Evolutionary conservation across 2,329 filamentous ascomycete genomes (phyloP).

Genomic region (Metarhizium anisopliae): DNA sequence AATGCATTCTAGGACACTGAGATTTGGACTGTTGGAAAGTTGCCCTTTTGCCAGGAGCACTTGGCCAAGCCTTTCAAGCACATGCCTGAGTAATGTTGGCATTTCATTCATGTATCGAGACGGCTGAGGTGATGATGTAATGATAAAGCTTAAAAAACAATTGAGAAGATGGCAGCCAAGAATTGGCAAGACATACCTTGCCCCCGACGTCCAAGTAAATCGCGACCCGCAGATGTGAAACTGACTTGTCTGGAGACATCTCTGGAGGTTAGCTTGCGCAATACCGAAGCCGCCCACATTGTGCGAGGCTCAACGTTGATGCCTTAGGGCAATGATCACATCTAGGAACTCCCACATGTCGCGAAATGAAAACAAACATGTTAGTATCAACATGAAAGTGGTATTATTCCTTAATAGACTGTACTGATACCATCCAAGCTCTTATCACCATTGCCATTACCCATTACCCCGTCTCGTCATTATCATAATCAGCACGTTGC

Average conservation of each 20-base stretch:
- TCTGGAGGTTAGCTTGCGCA: no score
- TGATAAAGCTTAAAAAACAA: not conserved
- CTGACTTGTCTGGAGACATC: no score
- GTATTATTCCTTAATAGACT: not conserved
- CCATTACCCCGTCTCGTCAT: not conserved
- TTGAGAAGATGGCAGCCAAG: not conserved
- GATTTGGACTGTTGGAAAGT: slow-evolving; percentile 61
- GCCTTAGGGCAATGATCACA: not conserved
- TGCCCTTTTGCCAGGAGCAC: slow-evolving; percentile 60
- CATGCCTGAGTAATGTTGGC: slow-evolving; percentile 46
- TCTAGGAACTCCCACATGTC: not conserved
- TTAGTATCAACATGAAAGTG: not conserved
- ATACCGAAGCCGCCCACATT: no score
- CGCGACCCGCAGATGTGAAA: no score
- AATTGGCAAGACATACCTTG: not conserved
- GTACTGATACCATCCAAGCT: not conserved
- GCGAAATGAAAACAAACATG: not conserved
- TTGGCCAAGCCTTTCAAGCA: slow-evolving; percentile 53
- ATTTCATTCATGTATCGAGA: not conserved
- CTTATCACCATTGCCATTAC: not conserved
- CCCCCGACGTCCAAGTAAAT: not conserved
- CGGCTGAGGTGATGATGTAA: not conserved
- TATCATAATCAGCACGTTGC: not conserved
- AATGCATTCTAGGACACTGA: slow-evolving; percentile 46
- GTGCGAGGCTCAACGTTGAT: no score